Conservation (phyloP, 306 rosid genomes). For the Vigna trinervia region DNA sequence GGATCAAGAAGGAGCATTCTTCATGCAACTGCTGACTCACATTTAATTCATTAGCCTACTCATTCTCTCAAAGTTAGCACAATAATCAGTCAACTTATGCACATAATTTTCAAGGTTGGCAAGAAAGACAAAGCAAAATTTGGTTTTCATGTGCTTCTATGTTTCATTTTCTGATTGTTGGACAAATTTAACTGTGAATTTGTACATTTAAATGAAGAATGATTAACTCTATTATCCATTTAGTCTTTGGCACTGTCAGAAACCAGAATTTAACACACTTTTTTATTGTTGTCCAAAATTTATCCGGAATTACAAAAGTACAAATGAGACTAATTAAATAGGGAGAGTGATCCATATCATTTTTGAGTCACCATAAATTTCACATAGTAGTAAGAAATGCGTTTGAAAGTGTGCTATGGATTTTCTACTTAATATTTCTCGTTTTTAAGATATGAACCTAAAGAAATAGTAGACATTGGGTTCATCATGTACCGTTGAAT, state of each 20-base stretch:
- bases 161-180: constrained; percentile 13
- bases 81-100: constrained; percentile 29
- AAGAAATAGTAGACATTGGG: background rate
- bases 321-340: background rate
- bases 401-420: background rate
- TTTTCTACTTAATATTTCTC: background rate
- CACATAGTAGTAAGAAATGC: background rate
- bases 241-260: background rate
- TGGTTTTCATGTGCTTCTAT: constrained; percentile 17
- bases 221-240: background rate
- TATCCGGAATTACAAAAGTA: background rate
- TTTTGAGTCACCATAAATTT: background rate
- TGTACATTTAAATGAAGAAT: constrained; percentile 29
- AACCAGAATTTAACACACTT: background rate
- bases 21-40: background rate
- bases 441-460: background rate
- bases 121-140: constrained; percentile 10
- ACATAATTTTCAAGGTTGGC: constrained; percentile 29
- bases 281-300: background rate
- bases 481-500: background rate
- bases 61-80: constrained; percentile 25
- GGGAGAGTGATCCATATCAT: background rate
- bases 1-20: background rate
- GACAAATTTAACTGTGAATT: background rate
- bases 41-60: background rate